Conservation (phyloP, 768 basidiomycete genomes). For the Phaeolepiota aurea region DNA sequence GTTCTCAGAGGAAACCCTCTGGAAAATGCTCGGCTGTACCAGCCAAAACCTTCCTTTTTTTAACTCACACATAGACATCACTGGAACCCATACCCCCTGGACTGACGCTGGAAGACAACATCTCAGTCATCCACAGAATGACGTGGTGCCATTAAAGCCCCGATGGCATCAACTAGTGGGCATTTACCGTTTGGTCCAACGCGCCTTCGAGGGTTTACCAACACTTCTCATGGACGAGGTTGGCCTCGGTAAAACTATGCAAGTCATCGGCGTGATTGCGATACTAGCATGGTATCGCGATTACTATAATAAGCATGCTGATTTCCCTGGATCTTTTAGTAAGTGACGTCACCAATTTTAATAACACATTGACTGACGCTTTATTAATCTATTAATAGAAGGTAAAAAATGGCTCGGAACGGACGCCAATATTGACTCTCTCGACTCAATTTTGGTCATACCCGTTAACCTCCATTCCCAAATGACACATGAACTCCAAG, state of each 20-base stretch:
- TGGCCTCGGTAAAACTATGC: slow-evolving; percentile 4
- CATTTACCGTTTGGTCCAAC: neutral
- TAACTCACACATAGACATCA: neutral
- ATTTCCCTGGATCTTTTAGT: neutral
- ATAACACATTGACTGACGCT: neutral
- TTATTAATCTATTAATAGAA: neutral
- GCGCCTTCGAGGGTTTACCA: neutral
- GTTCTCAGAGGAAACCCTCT: neutral
- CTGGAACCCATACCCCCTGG: neutral
- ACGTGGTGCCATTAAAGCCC: neutral
- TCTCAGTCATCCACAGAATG: neutral
- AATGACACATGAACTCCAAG: neutral
- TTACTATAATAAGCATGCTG: neutral
- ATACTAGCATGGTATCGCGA: neutral
- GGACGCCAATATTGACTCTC: neutral
- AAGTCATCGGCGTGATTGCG: neutral
- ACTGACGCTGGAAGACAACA: no score
- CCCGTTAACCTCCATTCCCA: neutral
- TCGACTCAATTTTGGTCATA: neutral
- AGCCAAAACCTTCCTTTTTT: neutral
- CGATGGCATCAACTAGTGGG: slow-evolving; percentile 4
- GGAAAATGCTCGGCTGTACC: neutral
- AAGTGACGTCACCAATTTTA: neutral
- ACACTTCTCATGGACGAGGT: slow-evolving; percentile 4
- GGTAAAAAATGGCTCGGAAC: neutral